These are phyloP conservation scores for Lycium barbarum DNA, from an alignment of 257 asterid genomes.

Conservation along the genomic window DNA sequence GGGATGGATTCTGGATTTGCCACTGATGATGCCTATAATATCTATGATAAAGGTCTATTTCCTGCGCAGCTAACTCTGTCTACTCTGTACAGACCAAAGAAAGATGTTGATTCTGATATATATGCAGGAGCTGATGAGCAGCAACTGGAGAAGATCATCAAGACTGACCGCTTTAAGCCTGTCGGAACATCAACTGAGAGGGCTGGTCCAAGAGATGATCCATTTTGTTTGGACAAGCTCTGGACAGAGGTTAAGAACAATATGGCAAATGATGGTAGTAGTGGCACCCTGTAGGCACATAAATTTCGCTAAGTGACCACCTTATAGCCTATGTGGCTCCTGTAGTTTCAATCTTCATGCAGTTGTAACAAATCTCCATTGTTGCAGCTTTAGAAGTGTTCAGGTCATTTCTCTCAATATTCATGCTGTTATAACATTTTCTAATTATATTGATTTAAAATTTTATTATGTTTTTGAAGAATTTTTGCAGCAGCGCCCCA, in stretches of 20 bases:
- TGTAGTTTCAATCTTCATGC: no score
- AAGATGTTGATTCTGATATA: slow-evolving; percentile 73
- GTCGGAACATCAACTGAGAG: slow-evolving; percentile 68
- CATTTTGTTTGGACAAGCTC: slow-evolving; percentile 84
- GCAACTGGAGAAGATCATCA: slow-evolving; percentile 46
- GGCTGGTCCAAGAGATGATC: slow-evolving; percentile 77
- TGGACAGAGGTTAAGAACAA: slow-evolving; percentile 59
- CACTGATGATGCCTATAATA: slow-evolving; percentile 71
- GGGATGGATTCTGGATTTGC: slow-evolving; percentile 80
- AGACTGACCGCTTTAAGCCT: slow-evolving; percentile 81
- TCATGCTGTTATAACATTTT: no score
- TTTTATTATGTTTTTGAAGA: no score
- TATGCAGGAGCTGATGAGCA: slow-evolving; percentile 87
- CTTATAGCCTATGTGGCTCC: no score
- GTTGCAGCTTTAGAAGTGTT: no score
- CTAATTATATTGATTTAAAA: no score
- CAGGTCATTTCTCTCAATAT: no score
- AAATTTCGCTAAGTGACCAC: no score
- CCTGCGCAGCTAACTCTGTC: slow-evolving; percentile 70
- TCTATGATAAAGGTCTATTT: slow-evolving; percentile 79
- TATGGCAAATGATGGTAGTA: not conserved
- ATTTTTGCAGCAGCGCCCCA: no score
- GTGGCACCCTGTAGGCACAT: not conserved
- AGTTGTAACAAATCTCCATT: no score
- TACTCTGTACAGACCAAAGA: slow-evolving; percentile 80